Conservation (phyloP, 2,329 filamentous ascomycete species). For the Trichoderma atroviride region DNA sequence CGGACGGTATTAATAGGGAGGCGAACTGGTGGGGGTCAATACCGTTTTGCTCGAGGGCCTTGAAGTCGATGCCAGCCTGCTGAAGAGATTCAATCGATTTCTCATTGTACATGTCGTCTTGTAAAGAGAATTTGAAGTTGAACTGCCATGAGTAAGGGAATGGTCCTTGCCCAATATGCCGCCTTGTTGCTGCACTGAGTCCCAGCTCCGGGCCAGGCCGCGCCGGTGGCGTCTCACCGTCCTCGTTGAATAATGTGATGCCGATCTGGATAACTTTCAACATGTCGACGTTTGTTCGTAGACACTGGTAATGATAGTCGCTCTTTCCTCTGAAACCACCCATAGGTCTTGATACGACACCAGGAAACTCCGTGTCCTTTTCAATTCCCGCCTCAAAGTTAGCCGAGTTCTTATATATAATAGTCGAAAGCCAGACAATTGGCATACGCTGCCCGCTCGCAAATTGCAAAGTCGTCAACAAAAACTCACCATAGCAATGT, state of each 20-base stretch:
- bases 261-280: conserved; percentile 97
- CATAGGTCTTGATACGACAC: conserved; percentile 93
- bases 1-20: conserved; percentile 85
- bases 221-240: conserved; percentile 82
- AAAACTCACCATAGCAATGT: conserved; percentile 88
- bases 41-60: conserved; percentile 78
- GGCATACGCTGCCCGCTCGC: background rate
- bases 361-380: conserved; percentile 97
- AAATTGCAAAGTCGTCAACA: background rate
- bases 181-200: conserved; percentile 42
- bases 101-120: conserved; percentile 97
- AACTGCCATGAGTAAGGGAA: conserved; percentile 97
- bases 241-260: conserved; percentile 87
- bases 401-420: conserved; percentile 9
- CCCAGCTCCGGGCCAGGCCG: conserved; percentile 56
- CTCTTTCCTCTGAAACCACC: conserved; percentile 92
- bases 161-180: conserved; percentile 48
- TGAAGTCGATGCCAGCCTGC: conserved; percentile 90
- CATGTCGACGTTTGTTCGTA: conserved; percentile 95
- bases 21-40: conserved; percentile 92
- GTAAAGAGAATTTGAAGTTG: conserved; percentile 95
- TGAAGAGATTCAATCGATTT: conserved; percentile 90
- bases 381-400: conserved; percentile 17
- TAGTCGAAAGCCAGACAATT: background rate
- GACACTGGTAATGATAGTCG: conserved; percentile 97